Base-by-base conservation (phyloP, 1,139 yeast species). In the Debaryomycetaceae sp. region DNA sequence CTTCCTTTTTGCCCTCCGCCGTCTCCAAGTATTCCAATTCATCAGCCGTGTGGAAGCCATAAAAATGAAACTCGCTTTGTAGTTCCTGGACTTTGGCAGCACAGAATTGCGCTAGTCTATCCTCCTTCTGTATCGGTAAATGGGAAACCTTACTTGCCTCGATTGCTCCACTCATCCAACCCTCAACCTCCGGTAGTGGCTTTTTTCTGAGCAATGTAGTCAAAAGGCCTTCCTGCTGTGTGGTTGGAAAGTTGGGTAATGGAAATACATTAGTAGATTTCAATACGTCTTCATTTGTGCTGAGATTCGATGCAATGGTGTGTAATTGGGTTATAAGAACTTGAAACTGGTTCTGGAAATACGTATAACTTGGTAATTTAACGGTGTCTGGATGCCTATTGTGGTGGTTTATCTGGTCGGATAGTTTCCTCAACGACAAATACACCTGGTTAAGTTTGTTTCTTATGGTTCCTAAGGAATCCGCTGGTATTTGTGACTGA, bases 141-240 rank as follows among this genome's bases (percentile, higher is more conserved):
- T 51, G 47, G 42, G 50, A 47, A 41, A 65, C 48, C 29, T 58
- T 57, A 14, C 60, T 50, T 39, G 57, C 57, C 8, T 68, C 72
- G 23, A 69, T 65, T 1, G 93, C 90, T 17, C 72, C 71, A 14
- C 75, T 75, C 13, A 89, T 79, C 98, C 97, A 90, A 40, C 82
- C 87, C 45, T 84, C 89, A 1, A 91, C 96, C 54, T 90, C 97
- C 0, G 98, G 98, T 11, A 87, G 69, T 41, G 87, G 84, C 60
- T 91, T 91, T 62, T 90, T 93, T 46, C 98, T 75, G 49, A 93
- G 66, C 50, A 93, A 69, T 0, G 97, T 89, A 0, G 95, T 86
- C 45, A 91, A 69, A 41, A 91, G 70, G 1, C 88, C 88, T 57
- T 87, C 91, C 50, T 88, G 93, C 38, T 87, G 86, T 1, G 88